Base-by-base conservation (phyloP, 441 rosid species). In the Adansonia grandidieri region DNA sequence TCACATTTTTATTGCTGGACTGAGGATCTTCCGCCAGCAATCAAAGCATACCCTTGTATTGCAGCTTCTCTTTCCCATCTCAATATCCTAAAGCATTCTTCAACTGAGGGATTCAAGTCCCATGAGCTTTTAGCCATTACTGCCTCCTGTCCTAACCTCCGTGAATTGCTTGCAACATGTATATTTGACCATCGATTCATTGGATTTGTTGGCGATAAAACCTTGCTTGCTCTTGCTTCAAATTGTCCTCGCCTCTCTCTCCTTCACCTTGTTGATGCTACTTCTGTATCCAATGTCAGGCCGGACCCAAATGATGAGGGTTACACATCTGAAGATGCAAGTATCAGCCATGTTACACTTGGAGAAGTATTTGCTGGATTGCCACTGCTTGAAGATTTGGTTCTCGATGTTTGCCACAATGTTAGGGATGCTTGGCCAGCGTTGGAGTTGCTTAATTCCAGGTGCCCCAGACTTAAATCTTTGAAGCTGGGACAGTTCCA, bases 1-100 rank as follows among this genome's bases (percentile, higher is more conserved):
- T 95, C 98, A 1, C 75, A 57, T 42, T 95, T 95, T 77, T 91
- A 93, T 75, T 90, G 86, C 87, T 95, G 96, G 96, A 90, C 97
- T 0, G 98, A 95, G 73, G 98, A 95, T 66, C 83, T 95, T 9
- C 95, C 96, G 17, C 91, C 92, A 3, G 95, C 86, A 10, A 87
- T 95, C 10, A 87, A 81, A 62, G 83, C 83, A 0, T 83, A 87
- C 45, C 86, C 95, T 9, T 68, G 70, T 2, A 77, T 82, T 2
- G 85, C 93, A 3, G 85, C 84, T n/a, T 79, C 85, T 24, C 89
- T 93, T 64, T 82, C 86, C 0, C 80, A 80, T 4, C 83, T 95
- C 56, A 86, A 95, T 88, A 87, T 95, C 2, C 82, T 95, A 22
- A 91, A 93, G 17, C 84, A 84, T 14, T 88, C 96, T 2, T 82